Evolutionary conservation across 83 land plant species (phyloP), one percentile per base, ranked within the genome.

Genomic region (Diphasiastrum complanatum): DNA sequence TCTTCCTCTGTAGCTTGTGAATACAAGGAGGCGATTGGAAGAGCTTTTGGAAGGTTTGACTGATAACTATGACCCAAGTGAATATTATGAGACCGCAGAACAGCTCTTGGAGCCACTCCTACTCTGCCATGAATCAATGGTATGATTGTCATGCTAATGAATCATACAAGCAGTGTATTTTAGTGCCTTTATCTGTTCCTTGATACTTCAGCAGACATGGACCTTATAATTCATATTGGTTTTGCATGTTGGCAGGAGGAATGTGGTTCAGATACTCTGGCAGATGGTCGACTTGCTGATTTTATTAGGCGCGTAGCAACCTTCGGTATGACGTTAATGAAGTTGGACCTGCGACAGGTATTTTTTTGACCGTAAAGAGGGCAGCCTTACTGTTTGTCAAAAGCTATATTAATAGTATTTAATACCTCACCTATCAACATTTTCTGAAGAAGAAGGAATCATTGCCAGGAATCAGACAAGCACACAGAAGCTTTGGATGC

Each of bases 331-430:
- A 79, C 87, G 40, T 65, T 92, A 59, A 87, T 92, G 95, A 87
- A 92, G 77, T 83, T 92, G 61, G 97, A 92, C 46, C 48, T 92
- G 36, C 91, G 97, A 19, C 97, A 92, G 95, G 95, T 84, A 48
- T 52, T 34, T 2, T n/a, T n/a, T 16, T 8, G 12, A 40, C 43
- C 8, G 12, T n/a, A n/a, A n/a, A n/a, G n/a, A n/a, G n/a, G n/a
- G n/a, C n/a, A n/a, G n/a, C n/a, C n/a, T n/a, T n/a, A n/a, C n/a
- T n/a, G n/a, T n/a, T n/a, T n/a, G n/a, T n/a, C n/a, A n/a, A n/a
- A n/a, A n/a, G n/a, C n/a, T n/a, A n/a, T n/a, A n/a, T n/a, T n/a
- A n/a, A n/a, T n/a, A n/a, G n/a, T n/a, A n/a, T n/a, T n/a, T n/a
- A n/a, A n/a, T n/a, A n/a, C n/a, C n/a, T n/a, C n/a, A n/a, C n/a